A percentile compares a stretch with the other conserved stretches of the same genome.
These are phyloP conservation scores for Bolboschoenoplectus hybrid DNA, from an alignment of 202 grass and related monocot species.

Conservation along the genomic window DNA sequence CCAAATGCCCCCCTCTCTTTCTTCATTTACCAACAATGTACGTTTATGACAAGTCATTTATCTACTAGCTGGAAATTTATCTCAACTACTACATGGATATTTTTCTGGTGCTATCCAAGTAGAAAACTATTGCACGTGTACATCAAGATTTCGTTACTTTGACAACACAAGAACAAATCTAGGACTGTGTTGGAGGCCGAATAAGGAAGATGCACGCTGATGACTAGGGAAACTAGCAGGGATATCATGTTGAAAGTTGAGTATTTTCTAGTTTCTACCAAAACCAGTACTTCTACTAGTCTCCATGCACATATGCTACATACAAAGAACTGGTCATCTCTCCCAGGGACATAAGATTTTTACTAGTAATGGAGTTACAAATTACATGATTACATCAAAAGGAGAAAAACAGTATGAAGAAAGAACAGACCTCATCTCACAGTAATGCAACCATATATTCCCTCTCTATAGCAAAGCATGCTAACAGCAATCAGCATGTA, in stretches of 20 bases:
- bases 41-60: neutral
- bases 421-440: slow-evolving; percentile 26
- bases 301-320: neutral
- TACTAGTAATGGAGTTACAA: slow-evolving; percentile 34
- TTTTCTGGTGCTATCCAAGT: neutral
- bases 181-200: neutral
- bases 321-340: slow-evolving; percentile 2
- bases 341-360: neutral
- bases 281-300: neutral
- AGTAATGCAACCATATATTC: slow-evolving; percentile 26
- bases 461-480: slow-evolving; percentile 34
- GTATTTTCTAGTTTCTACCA: neutral
- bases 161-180: neutral
- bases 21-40: neutral
- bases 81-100: neutral
- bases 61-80: neutral
- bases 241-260: neutral
- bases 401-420: slow-evolving; percentile 13
- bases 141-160: neutral
- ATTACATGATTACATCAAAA: slow-evolving; percentile 36
- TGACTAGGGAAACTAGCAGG: neutral
- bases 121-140: neutral
- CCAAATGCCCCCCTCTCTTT: neutral
- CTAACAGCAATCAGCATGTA: neutral
- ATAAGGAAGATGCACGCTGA: neutral